Conservation (phyloP, 1,284 basidiomycete species). For the Amylostereum areolatum region DNA sequence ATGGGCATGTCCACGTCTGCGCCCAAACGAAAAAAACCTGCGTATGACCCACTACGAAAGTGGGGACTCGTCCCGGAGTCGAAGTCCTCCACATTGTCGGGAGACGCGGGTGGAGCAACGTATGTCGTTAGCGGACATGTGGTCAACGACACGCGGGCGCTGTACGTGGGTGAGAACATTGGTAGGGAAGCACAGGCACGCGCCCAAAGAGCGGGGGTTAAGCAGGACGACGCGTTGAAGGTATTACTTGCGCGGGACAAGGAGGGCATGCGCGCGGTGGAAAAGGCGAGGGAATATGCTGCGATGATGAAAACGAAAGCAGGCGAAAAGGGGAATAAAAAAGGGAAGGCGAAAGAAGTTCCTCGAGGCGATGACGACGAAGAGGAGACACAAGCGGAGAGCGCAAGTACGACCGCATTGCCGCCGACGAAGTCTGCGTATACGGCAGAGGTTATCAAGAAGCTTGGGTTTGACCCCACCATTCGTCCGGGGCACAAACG, state of each 20-base stretch:
- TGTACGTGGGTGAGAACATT: constrained; percentile 57
- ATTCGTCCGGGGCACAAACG: constrained; percentile 41
- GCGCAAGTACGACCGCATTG: constrained; percentile 15
- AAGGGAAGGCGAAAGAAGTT: constrained; percentile 15
- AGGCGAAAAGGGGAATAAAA: constrained; percentile 14
- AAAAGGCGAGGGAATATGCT: constrained; percentile 46
- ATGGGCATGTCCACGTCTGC: constrained; percentile 54
- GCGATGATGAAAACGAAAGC: constrained; percentile 19
- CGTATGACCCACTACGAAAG: constrained; percentile 60
- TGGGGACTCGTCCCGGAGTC: constrained; percentile 66
- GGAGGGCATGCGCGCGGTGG: constrained; percentile 54
- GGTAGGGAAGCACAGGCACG: constrained; percentile 72
- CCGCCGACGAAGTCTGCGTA: constrained; percentile 41
- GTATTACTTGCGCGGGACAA: constrained; percentile 55
- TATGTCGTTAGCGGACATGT: constrained; percentile 78
- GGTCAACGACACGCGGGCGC: constrained; percentile 39
- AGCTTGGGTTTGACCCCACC: constrained; percentile 71
- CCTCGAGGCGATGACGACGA: constrained; percentile 12
- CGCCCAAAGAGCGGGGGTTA: constrained; percentile 55
- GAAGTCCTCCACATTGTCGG: constrained; percentile 10
- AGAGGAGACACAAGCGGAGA: constrained; percentile 22
- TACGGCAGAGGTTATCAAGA: constrained; percentile 57
- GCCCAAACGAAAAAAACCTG: constrained; percentile 49
- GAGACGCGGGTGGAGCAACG: constrained; percentile 48
- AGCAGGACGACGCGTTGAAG: constrained; percentile 52